phyloP scores from a whole-genome alignment of 1,284 basidiomycete species.

The Agroathelia rolfsii region DNA sequence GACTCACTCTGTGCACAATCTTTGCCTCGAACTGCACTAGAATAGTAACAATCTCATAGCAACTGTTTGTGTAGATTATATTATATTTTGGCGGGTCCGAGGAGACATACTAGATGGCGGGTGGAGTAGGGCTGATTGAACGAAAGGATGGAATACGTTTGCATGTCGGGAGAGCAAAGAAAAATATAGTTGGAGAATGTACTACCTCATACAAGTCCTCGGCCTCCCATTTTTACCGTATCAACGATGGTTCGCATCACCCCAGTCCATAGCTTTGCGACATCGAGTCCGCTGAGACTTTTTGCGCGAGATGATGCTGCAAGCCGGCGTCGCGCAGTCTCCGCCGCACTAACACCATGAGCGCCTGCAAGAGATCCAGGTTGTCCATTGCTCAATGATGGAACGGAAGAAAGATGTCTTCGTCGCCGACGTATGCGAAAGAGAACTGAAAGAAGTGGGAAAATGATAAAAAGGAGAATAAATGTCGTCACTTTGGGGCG shows the following conservation, averaged over 20 bases:
- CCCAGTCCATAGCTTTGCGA: constrained; percentile 45
- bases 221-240: constrained; percentile 66
- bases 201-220: constrained; percentile 60
- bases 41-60: too few species aligned
- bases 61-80: too few species aligned
- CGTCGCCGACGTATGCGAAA: constrained; percentile 37
- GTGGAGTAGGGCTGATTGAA: too few species aligned
- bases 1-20: too few species aligned
- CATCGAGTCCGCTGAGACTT: constrained; percentile 25
- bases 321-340: constrained; percentile 48
- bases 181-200: too few species aligned
- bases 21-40: too few species aligned
- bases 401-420: constrained; percentile 5
- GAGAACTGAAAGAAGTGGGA: constrained; percentile 52
- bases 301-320: constrained; percentile 26
- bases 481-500: constrained; percentile 36
- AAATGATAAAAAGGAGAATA: constrained; percentile 44
- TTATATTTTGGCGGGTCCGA: too few species aligned
- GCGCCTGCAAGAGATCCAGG: constrained; percentile 9
- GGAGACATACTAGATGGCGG: too few species aligned
- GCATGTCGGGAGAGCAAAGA: too few species aligned
- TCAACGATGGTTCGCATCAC: constrained; percentile 45
- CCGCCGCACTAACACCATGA: constrained; percentile 31
- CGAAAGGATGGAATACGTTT: too few species aligned
- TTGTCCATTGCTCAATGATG: not conserved